Evolutionary conservation across 345 rosid genomes (phyloP).

Genomic region (Aegle marmelos): DNA sequence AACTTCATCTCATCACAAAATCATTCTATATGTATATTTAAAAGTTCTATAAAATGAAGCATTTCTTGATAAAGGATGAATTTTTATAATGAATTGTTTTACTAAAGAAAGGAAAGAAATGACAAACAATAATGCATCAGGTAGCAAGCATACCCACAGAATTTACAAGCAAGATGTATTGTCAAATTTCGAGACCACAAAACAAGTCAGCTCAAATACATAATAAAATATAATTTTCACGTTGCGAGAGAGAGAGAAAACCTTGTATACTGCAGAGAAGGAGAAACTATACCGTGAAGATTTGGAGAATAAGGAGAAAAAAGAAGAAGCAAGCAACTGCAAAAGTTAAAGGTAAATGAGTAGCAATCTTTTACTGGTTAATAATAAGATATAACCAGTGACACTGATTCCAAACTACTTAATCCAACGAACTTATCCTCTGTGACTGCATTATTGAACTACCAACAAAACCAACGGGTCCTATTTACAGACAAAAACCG

Average conservation of each 20-base stretch:
- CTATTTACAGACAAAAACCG: not conserved
- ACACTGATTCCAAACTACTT: conserved; percentile 2
- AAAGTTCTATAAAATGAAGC: not conserved
- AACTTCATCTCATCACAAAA: too few species aligned
- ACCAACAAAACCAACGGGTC: not conserved
- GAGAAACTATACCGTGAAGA: not conserved
- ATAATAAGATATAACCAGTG: not conserved
- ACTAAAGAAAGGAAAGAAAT: not conserved
- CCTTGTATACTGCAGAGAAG: too few species aligned
- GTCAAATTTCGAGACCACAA: not conserved
- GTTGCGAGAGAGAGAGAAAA: not conserved
- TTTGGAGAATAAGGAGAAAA: not conserved
- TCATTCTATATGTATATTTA: too few species aligned
- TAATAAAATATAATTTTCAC: too few species aligned
- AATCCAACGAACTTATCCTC: not conserved
- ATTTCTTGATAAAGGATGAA: not conserved
- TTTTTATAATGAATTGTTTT: not conserved
- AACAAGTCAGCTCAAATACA: not conserved
- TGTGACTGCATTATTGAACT: not conserved
- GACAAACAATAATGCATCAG: not conserved
- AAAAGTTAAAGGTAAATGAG: not conserved
- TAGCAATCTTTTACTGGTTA: not conserved
- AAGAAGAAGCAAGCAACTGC: not conserved
- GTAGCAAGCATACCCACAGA: not conserved
- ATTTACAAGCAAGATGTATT: not conserved